Evolutionary conservation across 2,329 filamentous ascomycete genomes (phyloP), one percentile per base, ranked within the genome.

Genomic region (Stagonosporopsis vannaccii): DNA sequence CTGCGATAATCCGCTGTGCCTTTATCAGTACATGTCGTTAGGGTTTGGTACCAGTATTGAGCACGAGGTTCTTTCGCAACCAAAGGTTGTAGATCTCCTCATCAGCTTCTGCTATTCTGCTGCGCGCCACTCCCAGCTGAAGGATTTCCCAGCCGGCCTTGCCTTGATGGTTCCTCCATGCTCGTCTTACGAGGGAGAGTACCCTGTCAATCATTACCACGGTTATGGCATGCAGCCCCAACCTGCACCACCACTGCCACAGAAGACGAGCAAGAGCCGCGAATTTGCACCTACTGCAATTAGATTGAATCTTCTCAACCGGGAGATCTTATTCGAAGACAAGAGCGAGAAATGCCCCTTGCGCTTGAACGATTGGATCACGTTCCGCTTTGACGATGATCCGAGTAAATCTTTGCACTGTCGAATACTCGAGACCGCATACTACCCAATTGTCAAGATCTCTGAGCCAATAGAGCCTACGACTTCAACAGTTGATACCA

Each of bases 11-110:
- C 80, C 83, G 1, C 80, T 97, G 3, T 97, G 93, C 68, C 79
- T 96, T 4, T 96, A 90, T 68, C 93, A 97, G 70, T 96, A 95
- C 77, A 90, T 96, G 82, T 82, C 85, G 15, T 80, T 96, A n/a
- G 92, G 91, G 0, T 88, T 97, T 67, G 93, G 92, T 0, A 90
- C 91, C 1, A 92, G 87, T 65, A 86, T 96, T 52, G 92, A 97
- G 71, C 87, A 93, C 70, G 92, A 97, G 69, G 90, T 97, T 20
- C 69, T 90, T 23, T 85, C 85, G 12, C 90, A 93, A 69, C 91
- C 92, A 1, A 86, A 87, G 52, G 91, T 96, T 0, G 90, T 96
- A 12, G 93, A 97, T 70, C 81, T 97, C 2, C 82, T 97, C 0
- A 77, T 96, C 42, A 93, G 87, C 73, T 90, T 97, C 70, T 93